These are phyloP conservation scores for Stagonosporopsis rhizophila DNA, from an alignment of 2,329 filamentous ascomycete genomes.

Conservation along the genomic window DNA sequence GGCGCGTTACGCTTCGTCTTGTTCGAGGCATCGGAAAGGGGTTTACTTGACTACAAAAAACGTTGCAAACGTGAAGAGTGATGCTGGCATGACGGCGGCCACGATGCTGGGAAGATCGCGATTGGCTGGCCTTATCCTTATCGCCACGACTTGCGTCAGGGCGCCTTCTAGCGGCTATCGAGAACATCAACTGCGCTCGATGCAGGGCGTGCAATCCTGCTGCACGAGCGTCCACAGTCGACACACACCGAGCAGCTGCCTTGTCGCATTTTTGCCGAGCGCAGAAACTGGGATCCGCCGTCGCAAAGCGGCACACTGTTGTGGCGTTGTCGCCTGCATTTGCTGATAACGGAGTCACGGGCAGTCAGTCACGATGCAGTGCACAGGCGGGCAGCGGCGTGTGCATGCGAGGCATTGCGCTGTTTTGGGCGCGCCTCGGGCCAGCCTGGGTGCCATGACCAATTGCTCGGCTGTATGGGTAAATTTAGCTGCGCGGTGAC, in stretches of 20 bases:
- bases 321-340: constrained; percentile 5
- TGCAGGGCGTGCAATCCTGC: constrained; percentile 25
- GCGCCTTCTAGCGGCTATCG: constrained; percentile 22
- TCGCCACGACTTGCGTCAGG: constrained; percentile 33
- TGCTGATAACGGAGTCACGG: constrained; percentile 17
- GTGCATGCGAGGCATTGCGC: constrained; percentile 17
- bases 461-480: constrained; percentile 29
- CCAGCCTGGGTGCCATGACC: constrained; percentile 25
- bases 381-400: constrained; percentile 19
- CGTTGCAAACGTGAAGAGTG: constrained; percentile 25
- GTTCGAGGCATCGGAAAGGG: constrained; percentile 16
- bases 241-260: neutral
- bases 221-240: constrained; percentile 13
- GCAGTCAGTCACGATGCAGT: constrained; percentile 11
- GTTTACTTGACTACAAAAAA: constrained; percentile 42
- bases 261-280: constrained; percentile 4
- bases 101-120: constrained; percentile 23
- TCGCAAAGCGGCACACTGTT: constrained; percentile 7
- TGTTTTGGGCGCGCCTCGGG: constrained; percentile 12
- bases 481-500: constrained; percentile 38
- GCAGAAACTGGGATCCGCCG: neutral
- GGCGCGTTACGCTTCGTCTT: constrained; percentile 16
- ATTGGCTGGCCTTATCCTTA: constrained; percentile 38
- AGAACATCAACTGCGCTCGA: constrained; percentile 18
- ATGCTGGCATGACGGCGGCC: constrained; percentile 37